Percentiles rank a stretch among this genome's conserved stretches.
Evolutionary conservation across 768 basidiomycete species (phyloP).

Genomic region (Podaxis sp.): DNA sequence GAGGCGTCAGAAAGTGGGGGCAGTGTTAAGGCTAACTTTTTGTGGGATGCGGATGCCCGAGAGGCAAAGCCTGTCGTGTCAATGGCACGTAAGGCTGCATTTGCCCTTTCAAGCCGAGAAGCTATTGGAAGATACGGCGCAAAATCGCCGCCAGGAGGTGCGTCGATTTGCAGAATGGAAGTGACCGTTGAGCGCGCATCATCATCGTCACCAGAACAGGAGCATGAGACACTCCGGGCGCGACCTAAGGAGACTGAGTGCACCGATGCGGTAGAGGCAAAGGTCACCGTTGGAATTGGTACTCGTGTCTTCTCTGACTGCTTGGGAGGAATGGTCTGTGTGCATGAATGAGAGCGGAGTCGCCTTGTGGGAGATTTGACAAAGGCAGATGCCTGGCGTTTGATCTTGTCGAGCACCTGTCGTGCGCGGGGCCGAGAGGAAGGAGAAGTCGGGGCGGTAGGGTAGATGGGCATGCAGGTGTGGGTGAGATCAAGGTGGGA

Average conservation of each 20-base stretch:
- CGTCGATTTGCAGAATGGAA: slow-evolving; percentile 1
- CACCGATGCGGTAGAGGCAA: slow-evolving; percentile 4
- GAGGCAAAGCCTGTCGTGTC: background rate
- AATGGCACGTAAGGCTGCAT: background rate
- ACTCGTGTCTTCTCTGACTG: background rate
- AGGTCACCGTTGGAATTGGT: slow-evolving; percentile 8
- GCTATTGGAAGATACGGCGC: slow-evolving; percentile 9
- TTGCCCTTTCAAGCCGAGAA: slow-evolving; percentile 2
- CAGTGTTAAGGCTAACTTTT: background rate
- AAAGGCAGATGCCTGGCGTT: slow-evolving; percentile 18
- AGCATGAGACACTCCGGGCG: slow-evolving; percentile 4
- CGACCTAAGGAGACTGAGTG: background rate
- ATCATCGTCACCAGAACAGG: background rate
- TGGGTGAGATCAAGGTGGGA: slow-evolving; percentile 7
- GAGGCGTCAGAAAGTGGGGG: background rate
- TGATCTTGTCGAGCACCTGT: slow-evolving; percentile 14
- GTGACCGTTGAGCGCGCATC: background rate
- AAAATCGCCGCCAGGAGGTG: slow-evolving; percentile 6
- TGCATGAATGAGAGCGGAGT: slow-evolving; percentile 9
- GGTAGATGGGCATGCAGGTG: slow-evolving; percentile 1
- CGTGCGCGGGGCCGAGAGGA: slow-evolving; percentile 6
- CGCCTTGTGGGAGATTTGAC: slow-evolving; percentile 11
- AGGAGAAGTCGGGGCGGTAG: background rate
- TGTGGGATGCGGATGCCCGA: background rate
- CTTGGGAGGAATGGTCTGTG: background rate